These are phyloP conservation scores for Podaxis sp. DNA, from an alignment of 768 basidiomycete species.

Conservation along the genomic window DNA sequence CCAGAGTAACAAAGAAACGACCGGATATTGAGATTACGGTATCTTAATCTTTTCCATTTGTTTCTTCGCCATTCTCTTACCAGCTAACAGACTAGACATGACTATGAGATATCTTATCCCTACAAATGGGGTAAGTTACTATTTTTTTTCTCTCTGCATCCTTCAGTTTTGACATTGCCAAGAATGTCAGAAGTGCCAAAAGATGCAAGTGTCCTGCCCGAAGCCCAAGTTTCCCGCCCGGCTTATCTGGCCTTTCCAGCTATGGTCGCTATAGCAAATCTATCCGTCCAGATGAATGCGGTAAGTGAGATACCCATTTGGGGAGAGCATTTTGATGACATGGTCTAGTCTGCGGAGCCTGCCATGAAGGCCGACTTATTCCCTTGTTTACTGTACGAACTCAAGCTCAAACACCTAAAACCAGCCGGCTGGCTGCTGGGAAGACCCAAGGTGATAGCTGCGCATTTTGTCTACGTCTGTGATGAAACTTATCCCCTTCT, in stretches of 20 bases:
- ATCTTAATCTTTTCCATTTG: slow-evolving; percentile 9
- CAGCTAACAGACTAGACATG: slow-evolving; percentile 57
- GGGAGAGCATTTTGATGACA: background rate
- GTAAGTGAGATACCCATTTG: slow-evolving; percentile 36
- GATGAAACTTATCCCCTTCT: slow-evolving; percentile 1
- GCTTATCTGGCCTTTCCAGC: slow-evolving; percentile 30
- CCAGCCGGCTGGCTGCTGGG: slow-evolving; percentile 42
- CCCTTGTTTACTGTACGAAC: slow-evolving; percentile 44
- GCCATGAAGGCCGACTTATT: slow-evolving; percentile 55
- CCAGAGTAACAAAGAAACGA: slow-evolving; percentile 62
- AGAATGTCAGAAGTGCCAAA: slow-evolving; percentile 66
- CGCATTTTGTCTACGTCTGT: background rate
- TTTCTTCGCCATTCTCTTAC: background rate
- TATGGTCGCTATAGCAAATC: slow-evolving; percentile 78
- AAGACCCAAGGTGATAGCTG: slow-evolving; percentile 41
- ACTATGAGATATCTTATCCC: slow-evolving; percentile 73
- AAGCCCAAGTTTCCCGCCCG: background rate
- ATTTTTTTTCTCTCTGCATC: background rate
- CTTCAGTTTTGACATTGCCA: slow-evolving; percentile 10
- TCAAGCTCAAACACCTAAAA: slow-evolving; percentile 34
- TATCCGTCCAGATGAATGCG: slow-evolving; percentile 60
- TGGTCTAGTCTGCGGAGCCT: slow-evolving; percentile 60
- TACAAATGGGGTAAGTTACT: slow-evolving; percentile 66
- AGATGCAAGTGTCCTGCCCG: slow-evolving; percentile 44
- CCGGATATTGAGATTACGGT: slow-evolving; percentile 76